phyloP scores from a whole-genome alignment of 2,329 filamentous ascomycete genomes.

The Cyanodermella asteris region DNA sequence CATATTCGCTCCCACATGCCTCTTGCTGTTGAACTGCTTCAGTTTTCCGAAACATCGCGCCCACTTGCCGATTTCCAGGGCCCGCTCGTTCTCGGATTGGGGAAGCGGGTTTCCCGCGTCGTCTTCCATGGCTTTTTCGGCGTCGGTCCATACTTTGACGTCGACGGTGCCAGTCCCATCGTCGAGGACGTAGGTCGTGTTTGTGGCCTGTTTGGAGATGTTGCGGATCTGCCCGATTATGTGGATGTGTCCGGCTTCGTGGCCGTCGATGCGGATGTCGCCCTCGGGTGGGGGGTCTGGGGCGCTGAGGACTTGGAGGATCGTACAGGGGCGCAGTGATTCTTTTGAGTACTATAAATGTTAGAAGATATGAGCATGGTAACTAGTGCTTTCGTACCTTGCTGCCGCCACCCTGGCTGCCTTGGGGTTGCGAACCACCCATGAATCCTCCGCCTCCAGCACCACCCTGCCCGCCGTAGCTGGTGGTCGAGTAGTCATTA shows the following conservation, averaged over 20 bases:
- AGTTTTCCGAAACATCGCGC: conserved; percentile 71
- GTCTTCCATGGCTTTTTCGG: conserved; percentile 29
- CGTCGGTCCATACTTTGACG: conserved; percentile 69
- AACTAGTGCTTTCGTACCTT: conserved; percentile 5
- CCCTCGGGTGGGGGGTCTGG: conserved; percentile 51
- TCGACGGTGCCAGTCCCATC: conserved; percentile 87
- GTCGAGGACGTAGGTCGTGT: conserved; percentile 80
- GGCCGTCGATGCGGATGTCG: conserved; percentile 66
- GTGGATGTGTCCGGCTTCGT: conserved; percentile 44
- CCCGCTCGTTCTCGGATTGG: conserved; percentile 51
- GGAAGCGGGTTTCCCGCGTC: conserved; percentile 25
- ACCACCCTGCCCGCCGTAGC: conserved; percentile 32
- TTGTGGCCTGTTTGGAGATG: conserved; percentile 69
- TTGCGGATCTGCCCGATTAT: conserved; percentile 81
- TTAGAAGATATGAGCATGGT: conserved; percentile 1
- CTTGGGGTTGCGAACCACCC: conserved; percentile 26
- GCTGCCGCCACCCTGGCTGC: conserved; percentile 15
- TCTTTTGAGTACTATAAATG: conserved; percentile 64
- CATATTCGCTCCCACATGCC: conserved; percentile 57
- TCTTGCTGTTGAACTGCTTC: conserved; percentile 65
- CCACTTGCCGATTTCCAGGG: conserved; percentile 74
- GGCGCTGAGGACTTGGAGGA: conserved; percentile 81
- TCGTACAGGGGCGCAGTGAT: conserved; percentile 76
- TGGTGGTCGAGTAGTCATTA: conserved; percentile 30
- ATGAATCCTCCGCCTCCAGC: conserved; percentile 39